Evolutionary conservation across 208 protist genomes (phyloP).

Genomic region (Zelonia costaricensis): DNA sequence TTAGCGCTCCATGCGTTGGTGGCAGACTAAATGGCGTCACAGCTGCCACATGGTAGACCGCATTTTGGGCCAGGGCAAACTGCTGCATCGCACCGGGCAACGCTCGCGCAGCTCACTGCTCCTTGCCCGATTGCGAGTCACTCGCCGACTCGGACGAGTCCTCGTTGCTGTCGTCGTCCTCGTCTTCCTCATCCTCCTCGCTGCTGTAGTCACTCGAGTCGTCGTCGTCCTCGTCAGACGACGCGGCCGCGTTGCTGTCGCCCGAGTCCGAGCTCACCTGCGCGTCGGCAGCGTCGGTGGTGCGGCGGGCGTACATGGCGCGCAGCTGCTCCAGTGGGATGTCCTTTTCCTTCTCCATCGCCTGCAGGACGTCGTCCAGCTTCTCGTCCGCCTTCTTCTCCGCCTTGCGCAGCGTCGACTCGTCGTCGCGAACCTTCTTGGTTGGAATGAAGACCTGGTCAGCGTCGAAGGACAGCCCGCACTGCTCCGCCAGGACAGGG

Average conservation of each 20-base stretch:
- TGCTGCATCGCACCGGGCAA: background rate
- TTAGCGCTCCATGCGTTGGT: too few relatives aligned
- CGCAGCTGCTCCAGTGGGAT: constrained; percentile 82
- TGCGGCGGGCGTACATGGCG: constrained; percentile 54
- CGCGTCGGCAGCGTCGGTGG: constrained; percentile 13
- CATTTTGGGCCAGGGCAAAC: background rate
- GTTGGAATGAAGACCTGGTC: constrained; percentile 83
- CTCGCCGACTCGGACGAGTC: constrained; percentile 17
- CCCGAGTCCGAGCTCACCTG: constrained; percentile 34
- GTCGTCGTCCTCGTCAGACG: constrained; percentile 8
- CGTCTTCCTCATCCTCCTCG: constrained; percentile 15
- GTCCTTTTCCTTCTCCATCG: constrained; percentile 81
- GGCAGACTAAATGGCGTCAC: too few relatives aligned
- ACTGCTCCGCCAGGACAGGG: constrained; percentile 41
- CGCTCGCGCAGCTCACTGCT: too few relatives aligned
- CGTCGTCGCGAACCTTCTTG: constrained; percentile 70
- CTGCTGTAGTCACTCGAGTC: constrained; percentile 24
- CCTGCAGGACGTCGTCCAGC: constrained; percentile 59
- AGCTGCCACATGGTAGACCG: background rate
- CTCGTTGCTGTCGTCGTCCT: constrained; percentile 19
- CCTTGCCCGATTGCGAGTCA: constrained; percentile 18
- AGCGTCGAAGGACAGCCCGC: constrained; percentile 54
- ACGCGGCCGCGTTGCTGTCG: constrained; percentile 7
- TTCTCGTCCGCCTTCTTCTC: constrained; percentile 72
- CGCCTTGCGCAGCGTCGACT: constrained; percentile 73